Evolutionary conservation across 2,329 filamentous ascomycete species (phyloP).

Genomic region (Dactylonectria estremocensis): DNA sequence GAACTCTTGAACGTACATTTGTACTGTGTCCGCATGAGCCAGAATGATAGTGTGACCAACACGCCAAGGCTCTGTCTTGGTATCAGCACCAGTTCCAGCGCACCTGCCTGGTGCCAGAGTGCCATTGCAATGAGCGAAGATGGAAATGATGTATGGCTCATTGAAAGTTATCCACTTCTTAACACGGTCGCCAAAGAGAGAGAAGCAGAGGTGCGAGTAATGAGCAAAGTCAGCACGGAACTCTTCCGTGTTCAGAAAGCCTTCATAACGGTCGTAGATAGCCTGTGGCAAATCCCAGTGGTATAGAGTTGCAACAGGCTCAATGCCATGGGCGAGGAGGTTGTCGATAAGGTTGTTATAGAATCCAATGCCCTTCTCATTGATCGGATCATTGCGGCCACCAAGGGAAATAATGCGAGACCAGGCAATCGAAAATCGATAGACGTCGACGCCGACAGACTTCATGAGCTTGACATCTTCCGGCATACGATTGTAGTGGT

Average conservation of each 20-base stretch:
- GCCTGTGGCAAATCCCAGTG: slow-evolving; percentile 39
- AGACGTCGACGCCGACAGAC: slow-evolving; percentile 68
- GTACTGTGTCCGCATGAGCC: slow-evolving; percentile 34
- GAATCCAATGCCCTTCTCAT: slow-evolving; percentile 69
- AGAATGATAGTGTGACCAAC: slow-evolving; percentile 40
- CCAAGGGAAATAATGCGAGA: slow-evolving; percentile 74
- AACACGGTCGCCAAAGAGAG: slow-evolving; percentile 53
- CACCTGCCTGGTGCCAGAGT: slow-evolving; percentile 37
- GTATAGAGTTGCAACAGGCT: slow-evolving; percentile 53
- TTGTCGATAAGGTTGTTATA: slow-evolving; percentile 72
- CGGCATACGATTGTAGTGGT: slow-evolving; percentile 54
- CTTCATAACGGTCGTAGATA: slow-evolving; percentile 47
- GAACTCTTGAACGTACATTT: slow-evolving; percentile 37
- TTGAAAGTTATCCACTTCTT: slow-evolving; percentile 51
- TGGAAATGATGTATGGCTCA: slow-evolving; percentile 48
- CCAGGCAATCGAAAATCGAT: slow-evolving; percentile 76
- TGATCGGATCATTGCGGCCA: slow-evolving; percentile 72
- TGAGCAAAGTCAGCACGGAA: slow-evolving; percentile 43
- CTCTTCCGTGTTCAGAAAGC: slow-evolving; percentile 39
- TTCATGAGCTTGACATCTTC: slow-evolving; percentile 72
- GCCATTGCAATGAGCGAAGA: slow-evolving; percentile 43
- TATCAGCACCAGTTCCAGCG: slow-evolving; percentile 19
- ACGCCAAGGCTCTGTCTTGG: slow-evolving; percentile 40
- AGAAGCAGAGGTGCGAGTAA: slow-evolving; percentile 47
- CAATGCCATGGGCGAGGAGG: slow-evolving; percentile 67